phyloP scores from a whole-genome alignment of 495 filamentous ascomycete species.

The Coniosporium apollinis region DNA sequence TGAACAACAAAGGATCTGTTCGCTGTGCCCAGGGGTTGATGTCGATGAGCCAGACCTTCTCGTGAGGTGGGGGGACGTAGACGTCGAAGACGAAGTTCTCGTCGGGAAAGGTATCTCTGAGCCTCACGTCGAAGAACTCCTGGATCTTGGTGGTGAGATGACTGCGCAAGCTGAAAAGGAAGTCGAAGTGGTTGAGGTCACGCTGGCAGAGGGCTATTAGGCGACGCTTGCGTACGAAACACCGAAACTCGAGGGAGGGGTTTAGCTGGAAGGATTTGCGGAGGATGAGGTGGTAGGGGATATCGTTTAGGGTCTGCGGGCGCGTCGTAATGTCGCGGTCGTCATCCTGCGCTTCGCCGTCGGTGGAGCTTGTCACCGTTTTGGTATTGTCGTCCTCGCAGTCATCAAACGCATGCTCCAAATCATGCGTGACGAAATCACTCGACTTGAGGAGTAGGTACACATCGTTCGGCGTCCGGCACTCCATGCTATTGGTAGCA shows the following conservation, averaged over 20 bases:
- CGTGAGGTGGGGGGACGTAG: conserved; percentile 66
- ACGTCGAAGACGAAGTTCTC: conserved; percentile 76
- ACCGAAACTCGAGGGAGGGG: conserved; percentile 82
- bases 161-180: conserved; percentile 48
- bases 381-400: conserved; percentile 32
- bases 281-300: conserved; percentile 57
- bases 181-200: conserved; percentile 78
- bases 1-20: conserved; percentile 80
- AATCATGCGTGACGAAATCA: conserved; percentile 83
- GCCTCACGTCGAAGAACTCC: conserved; percentile 53
- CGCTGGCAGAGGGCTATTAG: conserved; percentile 77
- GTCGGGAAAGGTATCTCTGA: conserved; percentile 69
- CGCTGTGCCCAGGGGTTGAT: conserved; percentile 88
- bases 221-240: conserved; percentile 66
- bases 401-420: conserved; percentile 83
- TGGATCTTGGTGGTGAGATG: conserved; percentile 44
- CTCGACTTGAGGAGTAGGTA: conserved; percentile 87
- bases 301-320: conserved; percentile 12
- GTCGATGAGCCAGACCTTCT: conserved; percentile 73
- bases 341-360: conserved; percentile 9
- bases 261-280: conserved; percentile 77
- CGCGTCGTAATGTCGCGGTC: too few relatives aligned
- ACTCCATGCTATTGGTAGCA: conserved; percentile 80
- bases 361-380: conserved; percentile 6
- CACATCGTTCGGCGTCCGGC: conserved; percentile 69